Evolutionary conservation across 2,329 filamentous ascomycete species (phyloP).

Genomic region (Dothiorella sarmentorum): DNA sequence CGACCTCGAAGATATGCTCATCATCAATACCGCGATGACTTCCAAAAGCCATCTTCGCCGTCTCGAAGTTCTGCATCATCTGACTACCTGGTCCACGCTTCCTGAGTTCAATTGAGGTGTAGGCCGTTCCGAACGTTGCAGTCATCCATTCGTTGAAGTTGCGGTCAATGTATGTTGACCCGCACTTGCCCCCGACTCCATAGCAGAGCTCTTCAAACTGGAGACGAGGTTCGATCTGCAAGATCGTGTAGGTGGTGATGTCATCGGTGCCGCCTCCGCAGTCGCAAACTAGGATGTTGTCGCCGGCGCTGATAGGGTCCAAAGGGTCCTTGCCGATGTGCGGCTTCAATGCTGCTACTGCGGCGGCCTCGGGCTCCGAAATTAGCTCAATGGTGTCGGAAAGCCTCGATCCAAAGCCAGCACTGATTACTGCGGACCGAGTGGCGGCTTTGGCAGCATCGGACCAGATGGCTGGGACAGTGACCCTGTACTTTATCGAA

Average conservation of each 20-base stretch:
- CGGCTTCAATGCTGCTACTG: slow-evolving; percentile 17
- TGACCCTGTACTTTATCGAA: slow-evolving; percentile 27
- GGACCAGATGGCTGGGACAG: slow-evolving; percentile 28
- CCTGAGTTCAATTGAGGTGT: slow-evolving; percentile 25
- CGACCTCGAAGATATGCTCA: slow-evolving; percentile 4
- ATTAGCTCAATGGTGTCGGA: slow-evolving; percentile 26
- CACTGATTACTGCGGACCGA: slow-evolving; percentile 20
- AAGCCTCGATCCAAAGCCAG: slow-evolving; percentile 23
- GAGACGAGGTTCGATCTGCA: neutral
- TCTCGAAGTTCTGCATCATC: slow-evolving; percentile 37
- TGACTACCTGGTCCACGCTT: slow-evolving; percentile 29
- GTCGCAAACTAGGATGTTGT: slow-evolving; percentile 27
- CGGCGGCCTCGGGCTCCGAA: slow-evolving; percentile 27
- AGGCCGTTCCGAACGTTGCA: slow-evolving; percentile 28
- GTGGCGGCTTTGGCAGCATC: slow-evolving; percentile 25
- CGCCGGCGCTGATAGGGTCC: slow-evolving; percentile 3
- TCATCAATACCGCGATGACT: neutral
- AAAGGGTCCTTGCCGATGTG: neutral
- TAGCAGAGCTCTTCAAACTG: slow-evolving; percentile 2
- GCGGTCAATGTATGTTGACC: slow-evolving; percentile 33
- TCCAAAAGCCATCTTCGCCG: slow-evolving; percentile 31
- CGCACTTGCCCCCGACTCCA: neutral
- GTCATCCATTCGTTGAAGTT: slow-evolving; percentile 32
- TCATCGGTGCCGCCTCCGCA: slow-evolving; percentile 31
- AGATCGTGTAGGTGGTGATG: slow-evolving; percentile 20